Conservation (phyloP, 164 flowering plant species). For the Stephania japonica region DNA sequence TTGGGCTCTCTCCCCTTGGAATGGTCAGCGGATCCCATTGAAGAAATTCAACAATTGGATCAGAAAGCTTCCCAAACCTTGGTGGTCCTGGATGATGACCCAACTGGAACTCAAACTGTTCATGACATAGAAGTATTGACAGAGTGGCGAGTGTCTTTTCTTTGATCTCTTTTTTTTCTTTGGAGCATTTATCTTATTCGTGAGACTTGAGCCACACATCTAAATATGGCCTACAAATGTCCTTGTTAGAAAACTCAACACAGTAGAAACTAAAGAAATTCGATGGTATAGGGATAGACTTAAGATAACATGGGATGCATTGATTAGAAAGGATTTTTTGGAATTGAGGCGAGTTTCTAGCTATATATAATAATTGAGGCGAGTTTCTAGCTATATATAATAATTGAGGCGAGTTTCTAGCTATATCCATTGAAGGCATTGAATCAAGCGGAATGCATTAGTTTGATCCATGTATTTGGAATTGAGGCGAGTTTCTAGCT, state of each 20-base stretch:
- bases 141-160: slow-evolving; percentile 61
- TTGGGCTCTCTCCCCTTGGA: slow-evolving; percentile 80
- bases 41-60: slow-evolving; percentile 48
- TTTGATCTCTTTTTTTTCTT: neutral
- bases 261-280: too few relatives aligned
- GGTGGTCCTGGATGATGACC: slow-evolving; percentile 98
- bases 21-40: slow-evolving; percentile 74
- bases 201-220: too few relatives aligned
- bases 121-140: slow-evolving; percentile 92
- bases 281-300: too few relatives aligned
- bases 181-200: neutral
- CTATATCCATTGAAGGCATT: too few relatives aligned
- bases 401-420: too few relatives aligned
- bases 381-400: neutral
- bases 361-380: neutral
- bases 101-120: slow-evolving; percentile 99
- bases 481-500: neutral
- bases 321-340: too few relatives aligned
- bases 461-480: neutral
- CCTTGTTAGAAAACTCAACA: too few relatives aligned
- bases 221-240: too few relatives aligned
- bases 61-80: slow-evolving; percentile 50
- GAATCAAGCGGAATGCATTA: too few relatives aligned
- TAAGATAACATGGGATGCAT: too few relatives aligned
- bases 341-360: neutral